A percentile compares a stretch with the other conserved stretches of the same genome.
Evolutionary conservation across 441 rosid species (phyloP).

Genomic region (Populus trichocarpa): DNA sequence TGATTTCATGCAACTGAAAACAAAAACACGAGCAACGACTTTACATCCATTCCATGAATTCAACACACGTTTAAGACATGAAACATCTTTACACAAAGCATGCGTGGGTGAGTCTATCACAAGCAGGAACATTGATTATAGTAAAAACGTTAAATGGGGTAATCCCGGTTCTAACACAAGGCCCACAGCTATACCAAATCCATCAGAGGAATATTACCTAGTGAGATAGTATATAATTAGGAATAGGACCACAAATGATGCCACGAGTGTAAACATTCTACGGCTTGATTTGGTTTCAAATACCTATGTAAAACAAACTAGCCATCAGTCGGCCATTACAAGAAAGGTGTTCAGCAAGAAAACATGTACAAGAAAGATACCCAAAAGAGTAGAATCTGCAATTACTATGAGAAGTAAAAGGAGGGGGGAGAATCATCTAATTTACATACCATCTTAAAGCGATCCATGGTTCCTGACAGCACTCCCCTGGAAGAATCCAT

Average conservation of each 20-base stretch:
- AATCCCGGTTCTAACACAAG: slow-evolving; percentile 23
- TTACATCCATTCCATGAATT: slow-evolving; percentile 9
- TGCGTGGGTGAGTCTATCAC: slow-evolving; percentile 18
- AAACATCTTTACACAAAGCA: slow-evolving; percentile 30
- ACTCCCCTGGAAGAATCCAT: slow-evolving; percentile 97
- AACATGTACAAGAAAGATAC: neutral
- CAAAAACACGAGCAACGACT: neutral
- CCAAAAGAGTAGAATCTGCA: neutral
- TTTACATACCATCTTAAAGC: slow-evolving; percentile 72
- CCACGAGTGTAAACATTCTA: slow-evolving; percentile 84
- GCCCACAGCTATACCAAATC: slow-evolving; percentile 15
- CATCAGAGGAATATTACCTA: slow-evolving; percentile 37
- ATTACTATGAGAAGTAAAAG: neutral
- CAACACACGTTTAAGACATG: slow-evolving; percentile 12
- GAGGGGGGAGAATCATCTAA: neutral
- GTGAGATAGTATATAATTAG: slow-evolving; percentile 82
- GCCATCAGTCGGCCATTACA: slow-evolving; percentile 6
- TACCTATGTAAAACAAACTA: slow-evolving; percentile 45
- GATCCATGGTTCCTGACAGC: slow-evolving; percentile 97
- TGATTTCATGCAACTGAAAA: neutral
- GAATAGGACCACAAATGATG: slow-evolving; percentile 80
- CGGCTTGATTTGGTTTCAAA: slow-evolving; percentile 95
- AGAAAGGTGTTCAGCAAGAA: neutral
- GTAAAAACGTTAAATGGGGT: slow-evolving; percentile 18
- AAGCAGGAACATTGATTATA: slow-evolving; percentile 23